phyloP scores from a whole-genome alignment of 2,329 filamentous ascomycete species.

The Fusarium keratoplasticum region DNA sequence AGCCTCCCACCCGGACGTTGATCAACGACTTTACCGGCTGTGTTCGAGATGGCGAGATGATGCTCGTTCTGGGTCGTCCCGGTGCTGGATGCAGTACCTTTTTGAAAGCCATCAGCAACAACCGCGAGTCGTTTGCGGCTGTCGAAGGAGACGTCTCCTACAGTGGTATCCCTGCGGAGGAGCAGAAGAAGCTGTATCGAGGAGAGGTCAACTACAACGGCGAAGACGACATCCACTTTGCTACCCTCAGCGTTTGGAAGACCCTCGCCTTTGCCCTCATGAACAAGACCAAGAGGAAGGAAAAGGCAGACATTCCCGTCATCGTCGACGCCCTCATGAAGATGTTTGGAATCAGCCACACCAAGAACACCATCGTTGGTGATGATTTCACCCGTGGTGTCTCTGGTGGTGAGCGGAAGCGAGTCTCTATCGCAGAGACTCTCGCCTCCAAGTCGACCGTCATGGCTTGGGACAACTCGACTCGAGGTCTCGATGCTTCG shows the following conservation, averaged over 20 bases:
- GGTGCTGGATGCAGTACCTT: slow-evolving; percentile 83
- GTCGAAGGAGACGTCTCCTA: slow-evolving; percentile 79
- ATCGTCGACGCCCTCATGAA: slow-evolving; percentile 78
- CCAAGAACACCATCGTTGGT: slow-evolving; percentile 80
- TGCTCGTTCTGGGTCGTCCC: slow-evolving; percentile 71
- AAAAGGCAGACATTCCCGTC: slow-evolving; percentile 71
- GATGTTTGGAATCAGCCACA: slow-evolving; percentile 84
- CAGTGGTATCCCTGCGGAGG: slow-evolving; percentile 75
- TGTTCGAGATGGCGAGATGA: slow-evolving; percentile 52
- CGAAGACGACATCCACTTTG: slow-evolving; percentile 82
- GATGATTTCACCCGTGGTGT: slow-evolving; percentile 79
- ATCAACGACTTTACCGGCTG: slow-evolving; percentile 50
- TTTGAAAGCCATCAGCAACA: slow-evolving; percentile 79
- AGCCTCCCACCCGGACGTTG: slow-evolving; percentile 43
- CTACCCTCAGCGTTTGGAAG: slow-evolving; percentile 80
- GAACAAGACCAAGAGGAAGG: slow-evolving; percentile 79
- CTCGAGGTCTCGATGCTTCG: slow-evolving; percentile 81
- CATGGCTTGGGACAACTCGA: slow-evolving; percentile 84
- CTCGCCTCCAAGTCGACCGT: slow-evolving; percentile 79
- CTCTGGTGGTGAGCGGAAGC: slow-evolving; percentile 83
- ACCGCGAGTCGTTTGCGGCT: slow-evolving; percentile 71
- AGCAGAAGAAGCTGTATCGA: slow-evolving; percentile 75
- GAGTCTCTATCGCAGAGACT: slow-evolving; percentile 83
- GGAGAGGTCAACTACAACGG: slow-evolving; percentile 84
- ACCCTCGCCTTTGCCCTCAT: slow-evolving; percentile 80